Conservation (phyloP, 73 alveolate species). For the Uronychia setigera region DNA sequence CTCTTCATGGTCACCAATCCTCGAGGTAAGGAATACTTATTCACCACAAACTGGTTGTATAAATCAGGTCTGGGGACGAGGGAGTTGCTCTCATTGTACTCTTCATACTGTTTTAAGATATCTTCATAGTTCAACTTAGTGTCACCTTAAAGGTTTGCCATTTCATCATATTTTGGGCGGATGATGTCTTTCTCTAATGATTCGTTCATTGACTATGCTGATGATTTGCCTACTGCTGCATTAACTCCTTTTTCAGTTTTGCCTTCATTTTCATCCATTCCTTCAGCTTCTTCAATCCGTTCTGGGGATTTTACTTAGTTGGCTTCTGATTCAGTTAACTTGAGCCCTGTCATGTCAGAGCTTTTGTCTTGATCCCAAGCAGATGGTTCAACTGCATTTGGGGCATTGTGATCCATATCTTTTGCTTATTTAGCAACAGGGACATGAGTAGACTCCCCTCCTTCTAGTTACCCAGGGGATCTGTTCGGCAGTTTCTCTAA, state of each 20-base stretch:
- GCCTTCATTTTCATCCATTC: neutral
- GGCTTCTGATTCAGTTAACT: neutral
- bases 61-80: conserved; percentile 9
- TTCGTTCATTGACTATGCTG: neutral
- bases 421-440: neutral
- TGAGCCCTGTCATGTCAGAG: neutral
- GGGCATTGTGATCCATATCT: neutral
- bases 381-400: too few relatives aligned
- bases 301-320: too few relatives aligned
- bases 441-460: neutral
- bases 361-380: neutral
- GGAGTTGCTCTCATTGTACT: neutral
- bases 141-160: neutral
- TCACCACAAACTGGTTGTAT: conserved; percentile 20
- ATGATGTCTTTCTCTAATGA: neutral
- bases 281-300: neutral
- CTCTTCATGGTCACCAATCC: conserved; percentile 14
- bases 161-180: neutral
- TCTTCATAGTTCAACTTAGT: neutral
- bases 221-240: neutral
- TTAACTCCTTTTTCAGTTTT: neutral
- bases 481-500: neutral
- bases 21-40: conserved; percentile 18
- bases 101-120: conserved; percentile 2
- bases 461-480: neutral